Conservation (phyloP, 371 early-diverging fungal genomes). For the Mortierella sp. region DNA sequence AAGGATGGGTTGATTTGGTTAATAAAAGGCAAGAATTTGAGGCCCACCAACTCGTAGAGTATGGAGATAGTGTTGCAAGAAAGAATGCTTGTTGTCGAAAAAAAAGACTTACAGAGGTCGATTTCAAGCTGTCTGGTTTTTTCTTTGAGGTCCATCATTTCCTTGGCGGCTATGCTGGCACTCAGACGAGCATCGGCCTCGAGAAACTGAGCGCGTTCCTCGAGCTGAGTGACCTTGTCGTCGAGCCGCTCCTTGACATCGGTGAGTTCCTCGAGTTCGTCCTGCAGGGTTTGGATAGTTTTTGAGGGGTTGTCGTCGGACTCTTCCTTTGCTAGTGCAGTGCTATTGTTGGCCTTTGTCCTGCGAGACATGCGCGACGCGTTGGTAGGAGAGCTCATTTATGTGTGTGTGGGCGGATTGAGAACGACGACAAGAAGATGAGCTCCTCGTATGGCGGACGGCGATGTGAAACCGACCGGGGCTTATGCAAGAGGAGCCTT, state of each 20-base stretch:
- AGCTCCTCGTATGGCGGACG: background rate
- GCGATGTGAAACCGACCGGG: background rate
- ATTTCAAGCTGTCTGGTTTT: constrained; percentile 44
- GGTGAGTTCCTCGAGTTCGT: constrained; percentile 35
- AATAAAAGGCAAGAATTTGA: background rate
- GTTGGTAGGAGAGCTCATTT: constrained; percentile 1
- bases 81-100: background rate
- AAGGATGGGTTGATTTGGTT: background rate
- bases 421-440: too few relatives aligned
- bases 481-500: background rate
- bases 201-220: constrained; percentile 42
- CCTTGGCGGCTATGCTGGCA: constrained; percentile 36
- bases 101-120: constrained; percentile 41
- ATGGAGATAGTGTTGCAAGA: background rate
- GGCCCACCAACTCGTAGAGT: too few relatives aligned
- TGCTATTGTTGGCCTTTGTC: background rate
- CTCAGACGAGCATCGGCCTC: constrained; percentile 45
- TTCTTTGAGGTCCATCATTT: constrained; percentile 51
- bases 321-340: background rate
- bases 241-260: constrained; percentile 26
- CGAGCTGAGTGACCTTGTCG: constrained; percentile 32
- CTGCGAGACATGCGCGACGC: constrained; percentile 4
- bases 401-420: background rate
- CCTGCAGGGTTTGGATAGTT: constrained; percentile 27
- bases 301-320: background rate